Conservation (phyloP, 148 eudicot genomes). For the Rhododendron henanense region DNA sequence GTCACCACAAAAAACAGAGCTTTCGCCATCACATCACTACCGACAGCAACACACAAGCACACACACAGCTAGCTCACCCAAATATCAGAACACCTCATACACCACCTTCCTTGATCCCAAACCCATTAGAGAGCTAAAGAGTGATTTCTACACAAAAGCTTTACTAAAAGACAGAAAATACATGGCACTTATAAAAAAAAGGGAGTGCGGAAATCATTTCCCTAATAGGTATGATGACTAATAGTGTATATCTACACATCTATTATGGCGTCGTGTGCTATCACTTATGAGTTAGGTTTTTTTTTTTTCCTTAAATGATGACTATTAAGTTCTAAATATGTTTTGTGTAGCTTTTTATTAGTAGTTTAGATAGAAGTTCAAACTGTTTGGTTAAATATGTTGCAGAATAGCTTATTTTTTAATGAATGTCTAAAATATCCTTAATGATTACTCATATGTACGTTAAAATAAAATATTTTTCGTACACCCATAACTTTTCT, state of each 20-base stretch:
- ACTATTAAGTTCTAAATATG: not conserved
- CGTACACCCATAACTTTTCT: not conserved
- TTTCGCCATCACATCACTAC: too few relatives aligned
- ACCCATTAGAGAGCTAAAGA: too few relatives aligned
- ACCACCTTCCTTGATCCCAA: too few relatives aligned
- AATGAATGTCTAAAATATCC: not conserved
- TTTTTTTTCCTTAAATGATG: too few relatives aligned
- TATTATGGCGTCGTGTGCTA: too few relatives aligned
- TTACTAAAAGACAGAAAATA: not conserved
- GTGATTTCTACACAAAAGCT: too few relatives aligned
- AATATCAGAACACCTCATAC: too few relatives aligned
- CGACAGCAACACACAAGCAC: too few relatives aligned
- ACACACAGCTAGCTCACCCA: too few relatives aligned
- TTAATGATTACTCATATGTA: not conserved
- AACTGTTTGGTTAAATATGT: not conserved
- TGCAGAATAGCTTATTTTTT: not conserved
- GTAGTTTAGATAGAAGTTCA: not conserved
- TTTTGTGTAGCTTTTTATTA: not conserved
- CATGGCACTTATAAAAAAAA: too few relatives aligned
- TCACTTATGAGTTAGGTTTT: too few relatives aligned
- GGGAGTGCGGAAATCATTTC: not conserved
- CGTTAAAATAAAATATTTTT: not conserved
- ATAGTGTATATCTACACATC: not conserved
- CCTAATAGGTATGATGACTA: not conserved
- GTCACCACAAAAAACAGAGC: too few relatives aligned